Conservation (phyloP, 2,329 filamentous ascomycete genomes). For the Ophiostoma ips region DNA sequence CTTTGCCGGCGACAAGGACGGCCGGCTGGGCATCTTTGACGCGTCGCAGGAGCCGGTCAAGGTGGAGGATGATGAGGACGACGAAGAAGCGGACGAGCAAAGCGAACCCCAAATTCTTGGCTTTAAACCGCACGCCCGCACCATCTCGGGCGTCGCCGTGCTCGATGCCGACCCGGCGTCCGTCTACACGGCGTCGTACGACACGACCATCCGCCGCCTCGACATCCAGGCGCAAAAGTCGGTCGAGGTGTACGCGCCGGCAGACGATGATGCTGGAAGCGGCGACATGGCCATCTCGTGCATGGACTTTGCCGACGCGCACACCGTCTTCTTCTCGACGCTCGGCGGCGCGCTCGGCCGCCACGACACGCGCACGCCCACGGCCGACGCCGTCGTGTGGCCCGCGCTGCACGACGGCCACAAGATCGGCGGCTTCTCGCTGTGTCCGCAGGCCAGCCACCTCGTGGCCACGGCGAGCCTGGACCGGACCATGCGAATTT, state of each 20-base stretch:
- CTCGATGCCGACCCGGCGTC: slow-evolving; percentile 57
- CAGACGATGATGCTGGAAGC: slow-evolving; percentile 37
- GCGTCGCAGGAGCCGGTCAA: slow-evolving; percentile 57
- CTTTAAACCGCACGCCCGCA: slow-evolving; percentile 79
- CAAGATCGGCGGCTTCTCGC: slow-evolving; percentile 87
- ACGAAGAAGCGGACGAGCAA: slow-evolving; percentile 51
- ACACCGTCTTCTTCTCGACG: slow-evolving; percentile 76
- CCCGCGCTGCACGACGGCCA: slow-evolving; percentile 56
- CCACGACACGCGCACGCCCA: slow-evolving; percentile 55
- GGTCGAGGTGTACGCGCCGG: slow-evolving; percentile 66
- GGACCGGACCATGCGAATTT: slow-evolving; percentile 79
- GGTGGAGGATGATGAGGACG: slow-evolving; percentile 37
- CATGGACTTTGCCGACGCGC: slow-evolving; percentile 66
- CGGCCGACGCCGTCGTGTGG: slow-evolving; percentile 49
- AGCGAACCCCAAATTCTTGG: slow-evolving; percentile 71
- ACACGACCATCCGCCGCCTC: slow-evolving; percentile 77
- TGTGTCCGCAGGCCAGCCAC: slow-evolving; percentile 69
- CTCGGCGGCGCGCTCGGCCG: slow-evolving; percentile 68
- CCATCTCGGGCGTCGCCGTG: slow-evolving; percentile 75
- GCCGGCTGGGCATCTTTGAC: slow-evolving; percentile 82
- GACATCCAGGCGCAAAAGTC: slow-evolving; percentile 72
- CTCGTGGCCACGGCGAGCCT: slow-evolving; percentile 79
- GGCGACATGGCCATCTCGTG: slow-evolving; percentile 66
- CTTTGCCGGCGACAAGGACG: slow-evolving; percentile 89
- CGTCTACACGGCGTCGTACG: slow-evolving; percentile 79